These are phyloP conservation scores for Metarhizium robertsii DNA, from an alignment of 2,329 filamentous ascomycete species.

Conservation along the genomic window DNA sequence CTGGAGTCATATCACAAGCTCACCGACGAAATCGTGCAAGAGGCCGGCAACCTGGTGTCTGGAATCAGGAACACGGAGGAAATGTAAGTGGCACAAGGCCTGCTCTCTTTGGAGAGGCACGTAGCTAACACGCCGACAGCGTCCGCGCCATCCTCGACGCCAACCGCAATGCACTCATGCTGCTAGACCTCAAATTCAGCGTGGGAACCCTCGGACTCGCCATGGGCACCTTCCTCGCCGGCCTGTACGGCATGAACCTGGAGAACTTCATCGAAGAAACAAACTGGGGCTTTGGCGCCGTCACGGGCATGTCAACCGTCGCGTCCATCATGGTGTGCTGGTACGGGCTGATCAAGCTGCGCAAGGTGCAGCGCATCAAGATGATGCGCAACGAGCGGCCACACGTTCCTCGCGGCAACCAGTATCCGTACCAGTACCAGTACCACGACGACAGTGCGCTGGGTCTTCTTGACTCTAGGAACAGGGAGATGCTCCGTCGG, in stretches of 20 bases:
- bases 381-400: conserved; percentile 53
- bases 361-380: conserved; percentile 76
- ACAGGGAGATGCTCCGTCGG: conserved; percentile 43
- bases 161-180: conserved; percentile 96
- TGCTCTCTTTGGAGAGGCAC: neutral
- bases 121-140: conserved; percentile 34
- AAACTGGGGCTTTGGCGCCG: conserved; percentile 70
- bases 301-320: conserved; percentile 61
- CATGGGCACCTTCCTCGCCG: conserved; percentile 88
- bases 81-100: conserved; percentile 53
- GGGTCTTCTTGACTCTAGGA: conserved; percentile 42
- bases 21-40: conserved; percentile 94
- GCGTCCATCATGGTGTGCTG: conserved; percentile 71
- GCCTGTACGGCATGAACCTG: conserved; percentile 99
- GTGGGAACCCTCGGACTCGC: conserved; percentile 92
- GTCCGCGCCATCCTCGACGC: conserved; percentile 96
- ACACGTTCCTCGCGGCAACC: conserved; percentile 26
- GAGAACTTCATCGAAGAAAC: conserved; percentile 98
- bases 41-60: conserved; percentile 83
- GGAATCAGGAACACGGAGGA: conserved; percentile 97
- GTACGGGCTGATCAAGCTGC: conserved; percentile 76
- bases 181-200: conserved; percentile 92
- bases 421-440: conserved; percentile 21
- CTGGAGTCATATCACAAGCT: conserved; percentile 97
- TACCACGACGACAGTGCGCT: conserved; percentile 36